Percentiles rank a stretch among this genome's conserved stretches.
Evolutionary conservation across 2,329 filamentous ascomycete genomes (phyloP).

Genomic region (Phialemonium atrogriseum): DNA sequence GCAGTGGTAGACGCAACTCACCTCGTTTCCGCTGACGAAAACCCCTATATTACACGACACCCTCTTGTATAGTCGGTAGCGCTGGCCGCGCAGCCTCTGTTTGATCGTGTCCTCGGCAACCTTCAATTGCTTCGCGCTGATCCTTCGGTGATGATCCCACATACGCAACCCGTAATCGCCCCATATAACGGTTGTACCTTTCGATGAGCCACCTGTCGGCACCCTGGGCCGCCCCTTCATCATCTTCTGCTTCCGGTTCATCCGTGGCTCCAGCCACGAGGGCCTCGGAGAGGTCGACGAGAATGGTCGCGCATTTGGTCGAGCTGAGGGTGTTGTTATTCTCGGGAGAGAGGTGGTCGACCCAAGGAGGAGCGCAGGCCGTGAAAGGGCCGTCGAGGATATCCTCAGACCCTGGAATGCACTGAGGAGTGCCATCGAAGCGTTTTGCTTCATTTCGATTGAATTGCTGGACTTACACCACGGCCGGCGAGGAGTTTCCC

Average conservation of each 20-base stretch:
- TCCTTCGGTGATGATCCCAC: slow-evolving; percentile 84
- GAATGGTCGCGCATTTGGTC: slow-evolving; percentile 54
- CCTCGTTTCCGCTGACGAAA: slow-evolving; percentile 90
- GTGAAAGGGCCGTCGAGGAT: slow-evolving; percentile 28
- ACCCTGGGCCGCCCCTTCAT: slow-evolving; percentile 87
- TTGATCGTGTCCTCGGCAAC: slow-evolving; percentile 93
- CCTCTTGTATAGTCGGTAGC: slow-evolving; percentile 86
- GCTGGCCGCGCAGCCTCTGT: slow-evolving; percentile 76
- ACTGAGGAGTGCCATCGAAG: slow-evolving; percentile 35
- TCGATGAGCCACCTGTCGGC: slow-evolving; percentile 79
- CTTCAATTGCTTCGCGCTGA: slow-evolving; percentile 79
- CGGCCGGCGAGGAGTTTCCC: no score
- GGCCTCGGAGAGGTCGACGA: slow-evolving; percentile 57
- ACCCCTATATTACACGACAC: slow-evolving; percentile 91
- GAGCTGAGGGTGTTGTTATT: slow-evolving; percentile 20
- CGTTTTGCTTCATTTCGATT: slow-evolving; percentile 37
- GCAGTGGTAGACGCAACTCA: slow-evolving; percentile 23
- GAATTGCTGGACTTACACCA: no score
- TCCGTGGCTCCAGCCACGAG: slow-evolving; percentile 76
- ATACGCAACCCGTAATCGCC: slow-evolving; percentile 93
- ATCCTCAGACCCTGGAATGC: slow-evolving; percentile 44
- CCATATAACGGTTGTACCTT: slow-evolving; percentile 93
- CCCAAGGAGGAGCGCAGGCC: slow-evolving; percentile 22
- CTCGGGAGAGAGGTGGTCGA: slow-evolving; percentile 21
- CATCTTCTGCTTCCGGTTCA: slow-evolving; percentile 73